Evolutionary conservation across 345 rosid species (phyloP).

Genomic region (Triadica sebifera): DNA sequence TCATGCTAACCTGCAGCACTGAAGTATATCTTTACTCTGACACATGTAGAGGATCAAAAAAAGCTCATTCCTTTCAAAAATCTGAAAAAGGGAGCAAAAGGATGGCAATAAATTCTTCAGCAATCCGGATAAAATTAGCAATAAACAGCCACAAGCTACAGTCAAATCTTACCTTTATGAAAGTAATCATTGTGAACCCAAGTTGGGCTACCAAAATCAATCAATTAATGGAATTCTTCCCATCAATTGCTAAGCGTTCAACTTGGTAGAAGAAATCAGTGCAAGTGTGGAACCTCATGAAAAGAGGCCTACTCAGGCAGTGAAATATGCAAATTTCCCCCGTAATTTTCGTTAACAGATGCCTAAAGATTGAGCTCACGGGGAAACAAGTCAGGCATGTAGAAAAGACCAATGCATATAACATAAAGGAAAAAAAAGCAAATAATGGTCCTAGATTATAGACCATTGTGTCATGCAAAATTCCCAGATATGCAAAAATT

Average conservation of each 20-base stretch:
- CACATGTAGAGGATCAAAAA: not conserved
- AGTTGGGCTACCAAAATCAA: not conserved
- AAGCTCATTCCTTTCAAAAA: not conserved
- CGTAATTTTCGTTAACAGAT: constrained; percentile 60
- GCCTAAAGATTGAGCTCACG: constrained; percentile 38
- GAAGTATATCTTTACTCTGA: not conserved
- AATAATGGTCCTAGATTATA: too few relatives aligned
- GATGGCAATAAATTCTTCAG: not conserved
- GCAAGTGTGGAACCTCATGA: not conserved
- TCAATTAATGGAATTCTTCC: not conserved
- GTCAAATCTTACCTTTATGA: not conserved
- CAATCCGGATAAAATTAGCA: not conserved
- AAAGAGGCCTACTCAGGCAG: constrained; percentile 13
- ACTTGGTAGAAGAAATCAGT: not conserved
- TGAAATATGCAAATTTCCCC: constrained; percentile 57
- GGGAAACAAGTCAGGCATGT: constrained; percentile 13
- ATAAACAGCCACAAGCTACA: not conserved
- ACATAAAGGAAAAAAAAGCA: not conserved
- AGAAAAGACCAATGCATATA: not conserved
- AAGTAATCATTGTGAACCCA: not conserved
- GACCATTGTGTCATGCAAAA: too few relatives aligned
- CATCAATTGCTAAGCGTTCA: not conserved
- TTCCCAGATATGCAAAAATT: too few relatives aligned
- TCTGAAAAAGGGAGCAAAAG: not conserved
- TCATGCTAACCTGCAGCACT: not conserved